Evolutionary conservation across 225 moss, liverwort and hornwort species (phyloP).

Genomic region (Straminergon stramineum): DNA sequence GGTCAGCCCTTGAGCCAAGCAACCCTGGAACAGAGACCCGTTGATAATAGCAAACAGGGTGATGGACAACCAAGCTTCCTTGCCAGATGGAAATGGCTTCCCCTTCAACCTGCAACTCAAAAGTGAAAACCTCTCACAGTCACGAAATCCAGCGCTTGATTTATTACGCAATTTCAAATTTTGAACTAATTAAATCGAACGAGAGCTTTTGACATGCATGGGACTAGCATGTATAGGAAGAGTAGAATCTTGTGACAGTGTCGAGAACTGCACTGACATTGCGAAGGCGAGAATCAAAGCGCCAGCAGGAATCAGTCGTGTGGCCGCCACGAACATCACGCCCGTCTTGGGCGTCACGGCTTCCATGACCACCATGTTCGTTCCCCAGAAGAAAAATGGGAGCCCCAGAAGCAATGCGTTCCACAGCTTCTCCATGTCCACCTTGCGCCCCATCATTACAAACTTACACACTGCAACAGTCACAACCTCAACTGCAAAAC

Average conservation of each 20-base stretch:
- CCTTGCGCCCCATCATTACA: not conserved
- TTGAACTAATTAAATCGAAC: not conserved
- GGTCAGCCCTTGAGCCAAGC: constrained; percentile 63
- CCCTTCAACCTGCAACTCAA: constrained; percentile 24
- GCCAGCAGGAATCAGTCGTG: constrained; percentile 53
- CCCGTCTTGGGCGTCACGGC: constrained; percentile 64
- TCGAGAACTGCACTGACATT: not conserved
- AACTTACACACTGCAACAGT: not conserved
- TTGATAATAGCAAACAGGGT: constrained; percentile 63
- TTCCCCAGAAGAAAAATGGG: constrained; percentile 82
- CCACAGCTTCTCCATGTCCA: not conserved
- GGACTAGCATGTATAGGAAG: not conserved
- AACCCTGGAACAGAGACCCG: constrained; percentile 71
- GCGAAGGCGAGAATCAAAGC: constrained; percentile 44
- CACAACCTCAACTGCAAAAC: not conserved
- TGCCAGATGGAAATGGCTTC: constrained; percentile 46
- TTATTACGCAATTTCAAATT: not conserved
- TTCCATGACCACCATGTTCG: constrained; percentile 85
- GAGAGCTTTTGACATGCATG: not conserved
- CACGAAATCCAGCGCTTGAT: not conserved
- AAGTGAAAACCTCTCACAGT: not conserved
- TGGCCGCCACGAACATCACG: constrained; percentile 61
- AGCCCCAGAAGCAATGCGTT: constrained; percentile 38
- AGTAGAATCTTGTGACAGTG: not conserved
- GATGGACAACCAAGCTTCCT: constrained; percentile 65